These are phyloP conservation scores for Cornus florida DNA, from an alignment of 148 eudicot genomes.

Conservation along the genomic window DNA sequence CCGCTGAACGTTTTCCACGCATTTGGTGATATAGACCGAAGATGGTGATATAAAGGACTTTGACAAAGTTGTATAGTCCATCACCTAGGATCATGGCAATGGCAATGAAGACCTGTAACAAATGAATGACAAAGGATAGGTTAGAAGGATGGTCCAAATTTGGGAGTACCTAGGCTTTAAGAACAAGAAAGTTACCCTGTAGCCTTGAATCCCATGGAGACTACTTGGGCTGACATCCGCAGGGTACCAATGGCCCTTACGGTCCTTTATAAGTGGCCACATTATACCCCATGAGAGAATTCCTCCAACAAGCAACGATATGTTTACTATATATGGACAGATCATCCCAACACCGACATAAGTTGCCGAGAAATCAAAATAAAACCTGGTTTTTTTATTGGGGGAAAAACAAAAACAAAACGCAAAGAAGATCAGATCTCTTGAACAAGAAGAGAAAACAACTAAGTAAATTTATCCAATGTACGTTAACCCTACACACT, in stretches of 20 bases:
- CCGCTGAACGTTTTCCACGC: constrained; percentile 12
- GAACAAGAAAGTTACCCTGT: constrained; percentile 52
- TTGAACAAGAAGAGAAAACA: neutral
- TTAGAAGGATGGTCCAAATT: neutral
- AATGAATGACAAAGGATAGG: neutral
- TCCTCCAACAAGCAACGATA: constrained; percentile 85
- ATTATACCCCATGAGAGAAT: constrained; percentile 93
- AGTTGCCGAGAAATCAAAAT: constrained; percentile 87
- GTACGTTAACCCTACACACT: neutral
- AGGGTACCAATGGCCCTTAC: constrained; percentile 71
- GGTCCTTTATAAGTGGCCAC: constrained; percentile 81
- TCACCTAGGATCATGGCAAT: constrained; percentile 66
- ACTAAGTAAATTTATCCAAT: neutral
- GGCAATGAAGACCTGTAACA: constrained; percentile 53
- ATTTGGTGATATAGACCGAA: constrained; percentile 34
- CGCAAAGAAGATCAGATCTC: neutral
- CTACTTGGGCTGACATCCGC: constrained; percentile 23
- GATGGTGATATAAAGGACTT: constrained; percentile 39
- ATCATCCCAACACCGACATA: constrained; percentile 99
- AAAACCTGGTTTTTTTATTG: constrained; percentile 54
- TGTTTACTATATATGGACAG: constrained; percentile 77
- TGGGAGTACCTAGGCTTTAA: neutral
- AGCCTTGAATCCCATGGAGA: constrained; percentile 85
- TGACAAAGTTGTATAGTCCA: constrained; percentile 58
- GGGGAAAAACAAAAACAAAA: too few relatives aligned